phyloP scores from a whole-genome alignment of 2,329 filamentous ascomycete genomes.

The Sporothrix dimorphospora region DNA sequence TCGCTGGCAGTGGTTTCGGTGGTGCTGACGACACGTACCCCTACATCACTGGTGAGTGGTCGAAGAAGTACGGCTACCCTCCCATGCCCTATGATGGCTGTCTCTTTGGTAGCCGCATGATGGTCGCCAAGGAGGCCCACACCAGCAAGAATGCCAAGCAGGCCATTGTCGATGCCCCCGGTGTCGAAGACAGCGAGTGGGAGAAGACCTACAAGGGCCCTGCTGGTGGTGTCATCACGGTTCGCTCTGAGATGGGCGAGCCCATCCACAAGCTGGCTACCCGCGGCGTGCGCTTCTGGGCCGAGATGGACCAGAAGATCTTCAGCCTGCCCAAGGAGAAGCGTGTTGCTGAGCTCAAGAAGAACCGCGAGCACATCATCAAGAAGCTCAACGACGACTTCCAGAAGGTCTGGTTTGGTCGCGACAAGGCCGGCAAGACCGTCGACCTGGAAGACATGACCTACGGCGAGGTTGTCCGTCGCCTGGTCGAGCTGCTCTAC shows the following conservation, averaged over 20 bases:
- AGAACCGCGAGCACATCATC: slow-evolving; percentile 88
- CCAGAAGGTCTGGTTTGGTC: slow-evolving; percentile 96
- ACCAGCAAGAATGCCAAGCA: slow-evolving; percentile 87
- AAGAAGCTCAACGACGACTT: slow-evolving; percentile 95
- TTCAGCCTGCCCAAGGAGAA: slow-evolving; percentile 96
- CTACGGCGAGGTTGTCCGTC: slow-evolving; percentile 82
- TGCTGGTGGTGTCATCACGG: slow-evolving; percentile 92
- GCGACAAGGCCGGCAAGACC: slow-evolving; percentile 76
- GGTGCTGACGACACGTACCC: slow-evolving; percentile 89
- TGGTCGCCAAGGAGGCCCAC: slow-evolving; percentile 90
- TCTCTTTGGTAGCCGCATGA: slow-evolving; percentile 89
- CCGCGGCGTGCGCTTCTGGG: slow-evolving; percentile 94
- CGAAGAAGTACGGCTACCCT: slow-evolving; percentile 82
- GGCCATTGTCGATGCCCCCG: slow-evolving; percentile 83
- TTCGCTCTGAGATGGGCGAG: slow-evolving; percentile 98
- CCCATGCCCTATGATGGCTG: slow-evolving; percentile 94
- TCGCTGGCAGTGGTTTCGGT: slow-evolving; percentile 91
- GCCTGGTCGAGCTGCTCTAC: slow-evolving; percentile 88
- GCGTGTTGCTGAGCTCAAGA: slow-evolving; percentile 82
- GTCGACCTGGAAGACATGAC: slow-evolving; percentile 96
- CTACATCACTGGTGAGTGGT: slow-evolving; percentile 88
- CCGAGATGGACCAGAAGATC: slow-evolving; percentile 98
- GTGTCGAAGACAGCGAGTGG: slow-evolving; percentile 82
- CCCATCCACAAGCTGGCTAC: slow-evolving; percentile 99
- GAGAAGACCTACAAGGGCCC: slow-evolving; percentile 91